Evolutionary conservation across 129 eudicot genomes (phyloP).

Genomic region (Helianthus annuus): DNA sequence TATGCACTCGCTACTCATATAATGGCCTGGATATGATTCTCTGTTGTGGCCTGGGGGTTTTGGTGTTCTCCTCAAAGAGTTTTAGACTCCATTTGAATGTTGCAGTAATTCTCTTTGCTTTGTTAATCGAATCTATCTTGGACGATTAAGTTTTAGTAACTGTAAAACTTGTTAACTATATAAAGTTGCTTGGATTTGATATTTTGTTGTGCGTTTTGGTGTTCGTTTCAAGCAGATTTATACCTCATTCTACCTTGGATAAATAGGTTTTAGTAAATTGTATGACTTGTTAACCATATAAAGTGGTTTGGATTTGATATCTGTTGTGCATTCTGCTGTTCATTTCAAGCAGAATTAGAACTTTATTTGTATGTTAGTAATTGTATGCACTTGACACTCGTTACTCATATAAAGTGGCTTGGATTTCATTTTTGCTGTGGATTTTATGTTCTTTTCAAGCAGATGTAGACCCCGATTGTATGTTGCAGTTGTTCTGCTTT

Average conservation of each 20-base stretch:
- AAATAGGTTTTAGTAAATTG: background rate
- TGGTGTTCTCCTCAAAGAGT: slow-evolving; percentile 39
- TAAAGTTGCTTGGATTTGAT: background rate
- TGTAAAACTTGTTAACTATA: background rate
- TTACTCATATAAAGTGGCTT: background rate
- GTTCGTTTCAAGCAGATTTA: slow-evolving; percentile 4
- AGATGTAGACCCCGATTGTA: background rate
- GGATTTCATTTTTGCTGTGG: too few species aligned
- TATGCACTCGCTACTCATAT: background rate
- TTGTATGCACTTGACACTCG: background rate
- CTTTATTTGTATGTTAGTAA: background rate
- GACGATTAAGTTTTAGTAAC: background rate
- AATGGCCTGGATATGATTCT: background rate
- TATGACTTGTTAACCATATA: background rate
- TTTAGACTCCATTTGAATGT: slow-evolving; percentile 19
- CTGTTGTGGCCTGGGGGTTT: background rate
- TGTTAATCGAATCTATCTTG: background rate
- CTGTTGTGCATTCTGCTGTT: slow-evolving; percentile 1
- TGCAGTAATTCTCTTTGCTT: background rate
- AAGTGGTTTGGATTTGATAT: slow-evolving; percentile 9
- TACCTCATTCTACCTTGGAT: background rate
- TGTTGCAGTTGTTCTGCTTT: slow-evolving; percentile 2
- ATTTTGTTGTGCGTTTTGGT: background rate
- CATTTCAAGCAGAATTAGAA: background rate
- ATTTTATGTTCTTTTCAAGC: background rate